phyloP scores from a whole-genome alignment of 805 yeast species.

The Teunomyces gatunensis region DNA sequence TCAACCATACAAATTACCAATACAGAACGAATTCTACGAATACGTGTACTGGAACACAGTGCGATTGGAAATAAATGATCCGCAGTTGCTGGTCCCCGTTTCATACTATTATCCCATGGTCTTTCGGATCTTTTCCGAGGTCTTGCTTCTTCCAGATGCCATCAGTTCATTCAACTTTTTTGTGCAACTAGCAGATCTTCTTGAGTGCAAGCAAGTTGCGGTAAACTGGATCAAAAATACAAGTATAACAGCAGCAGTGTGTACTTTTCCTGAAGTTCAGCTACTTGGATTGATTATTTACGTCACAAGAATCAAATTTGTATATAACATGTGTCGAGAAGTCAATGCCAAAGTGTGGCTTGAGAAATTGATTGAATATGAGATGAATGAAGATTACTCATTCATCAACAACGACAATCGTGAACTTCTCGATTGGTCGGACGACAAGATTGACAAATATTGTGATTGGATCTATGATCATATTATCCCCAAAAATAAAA shows the following conservation, averaged over 20 bases:
- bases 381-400: conserved; percentile 16
- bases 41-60: conserved; percentile 13
- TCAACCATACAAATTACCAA: conserved; percentile 41
- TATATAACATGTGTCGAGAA: conserved; percentile 10
- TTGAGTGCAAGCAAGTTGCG: not conserved
- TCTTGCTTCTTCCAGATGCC: conserved; percentile 47
- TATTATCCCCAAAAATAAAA: conserved; percentile 21
- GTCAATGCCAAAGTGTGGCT: conserved; percentile 19
- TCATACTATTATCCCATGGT: conserved; percentile 35
- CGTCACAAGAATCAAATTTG: conserved; percentile 31
- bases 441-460: conserved; percentile 44
- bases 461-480: conserved; percentile 48
- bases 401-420: conserved; percentile 11
- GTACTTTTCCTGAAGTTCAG: conserved; percentile 36
- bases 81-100: not conserved
- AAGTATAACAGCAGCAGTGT: not conserved
- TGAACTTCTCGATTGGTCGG: conserved; percentile 48
- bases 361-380: conserved; percentile 13
- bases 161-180: conserved; percentile 45
- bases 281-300: conserved; percentile 31
- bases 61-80: conserved; percentile 4
- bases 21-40: conserved; percentile 32
- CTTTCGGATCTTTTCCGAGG: conserved; percentile 39
- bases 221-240: not conserved
- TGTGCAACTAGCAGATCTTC: conserved; percentile 6